Base-by-base conservation (phyloP, 768 basidiomycete species). In the Pluteus cervinus region DNA sequence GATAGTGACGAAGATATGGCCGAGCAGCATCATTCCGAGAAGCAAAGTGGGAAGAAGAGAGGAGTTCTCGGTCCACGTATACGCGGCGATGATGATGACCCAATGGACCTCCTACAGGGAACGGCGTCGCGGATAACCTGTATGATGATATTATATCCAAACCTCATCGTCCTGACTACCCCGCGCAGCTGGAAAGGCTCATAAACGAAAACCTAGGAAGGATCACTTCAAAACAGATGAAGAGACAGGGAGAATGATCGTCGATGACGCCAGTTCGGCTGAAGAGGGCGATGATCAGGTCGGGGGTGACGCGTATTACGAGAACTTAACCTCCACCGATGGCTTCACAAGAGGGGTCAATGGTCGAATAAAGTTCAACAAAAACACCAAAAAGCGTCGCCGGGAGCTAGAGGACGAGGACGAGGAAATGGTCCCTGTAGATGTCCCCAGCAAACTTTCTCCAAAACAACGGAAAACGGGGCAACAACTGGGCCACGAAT, bases 361-460 rank as follows among this genome's bases (percentile, higher is more conserved):
- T 44, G 96, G 96, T 4, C 79, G 76, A 37, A 62, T 98, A 55
- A 93, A 90, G 59, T 97, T 98, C 64, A 89, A 96, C 68, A 97
- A 96, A 58, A 84, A 94, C 52, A 97, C 91, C 24, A 98, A 93
- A 61, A 92, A 94, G 59, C 79, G 91, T 41, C 64, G 91, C 42
- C 73, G 85, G 34, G 80, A 79, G 36, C 75, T 79, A 41, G 71
- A 70, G 42, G 77, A 76, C 12, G 77, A 71, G 35, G 81, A 86
- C 43, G 66, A 87, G 36, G 85, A 89, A 44, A 83, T 90, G 76
- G 86, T 66, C n/a, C n/a, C n/a, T n/a, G n/a, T n/a, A n/a, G n/a
- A n/a, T n/a, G n/a, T n/a, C n/a, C n/a, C n/a, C n/a, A n/a, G n/a
- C n/a, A n/a, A n/a, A n/a, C n/a, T n/a, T n/a, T n/a, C n/a, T n/a